These are phyloP conservation scores for Candida oleophila DNA, from an alignment of 805 yeast species.

Conservation along the genomic window DNA sequence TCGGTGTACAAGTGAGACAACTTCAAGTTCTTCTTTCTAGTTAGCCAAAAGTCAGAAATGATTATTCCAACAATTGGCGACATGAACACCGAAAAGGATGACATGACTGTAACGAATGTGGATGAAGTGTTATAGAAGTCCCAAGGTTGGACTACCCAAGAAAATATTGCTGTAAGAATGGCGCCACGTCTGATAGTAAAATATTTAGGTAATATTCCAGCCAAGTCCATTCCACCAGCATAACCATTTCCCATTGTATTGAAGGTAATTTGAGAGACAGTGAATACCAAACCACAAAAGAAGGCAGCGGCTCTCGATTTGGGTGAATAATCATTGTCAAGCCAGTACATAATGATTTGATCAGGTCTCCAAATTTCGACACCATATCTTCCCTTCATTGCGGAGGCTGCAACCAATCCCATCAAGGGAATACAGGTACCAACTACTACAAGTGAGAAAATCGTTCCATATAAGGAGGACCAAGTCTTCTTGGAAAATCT, in stretches of 20 bases:
- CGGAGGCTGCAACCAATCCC: conserved; percentile 46
- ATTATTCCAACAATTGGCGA: conserved; percentile 24
- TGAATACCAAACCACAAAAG: conserved; percentile 33
- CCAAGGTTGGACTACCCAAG: conserved; percentile 24
- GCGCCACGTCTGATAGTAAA: conserved; percentile 49
- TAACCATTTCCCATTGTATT: conserved; percentile 47
- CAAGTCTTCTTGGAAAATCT: conserved; percentile 33
- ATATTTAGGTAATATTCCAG: conserved; percentile 45
- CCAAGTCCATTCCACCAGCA: conserved; percentile 53
- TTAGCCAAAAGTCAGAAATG: conserved; percentile 36
- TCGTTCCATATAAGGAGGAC: conserved; percentile 29
- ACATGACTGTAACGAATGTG: conserved; percentile 16
- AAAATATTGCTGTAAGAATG: conserved; percentile 16
- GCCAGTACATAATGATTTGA: conserved; percentile 38
- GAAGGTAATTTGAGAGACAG: conserved; percentile 31
- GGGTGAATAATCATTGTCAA: conserved; percentile 34
- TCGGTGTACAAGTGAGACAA: conserved; percentile 40
- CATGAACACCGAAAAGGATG: conserved; percentile 16
- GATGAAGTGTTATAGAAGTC: conserved; percentile 17
- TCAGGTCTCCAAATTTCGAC: conserved; percentile 48
- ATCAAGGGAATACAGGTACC: conserved; percentile 47
- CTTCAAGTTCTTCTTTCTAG: conserved; percentile 37
- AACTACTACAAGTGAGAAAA: conserved; percentile 31
- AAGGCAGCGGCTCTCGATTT: conserved; percentile 49
- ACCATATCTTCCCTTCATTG: conserved; percentile 36